Percentiles rank a stretch among this genome's conserved stretches.
Evolutionary conservation across 139 green algal genomes (phyloP).

Genomic region (Parachlorella kessleri): DNA sequence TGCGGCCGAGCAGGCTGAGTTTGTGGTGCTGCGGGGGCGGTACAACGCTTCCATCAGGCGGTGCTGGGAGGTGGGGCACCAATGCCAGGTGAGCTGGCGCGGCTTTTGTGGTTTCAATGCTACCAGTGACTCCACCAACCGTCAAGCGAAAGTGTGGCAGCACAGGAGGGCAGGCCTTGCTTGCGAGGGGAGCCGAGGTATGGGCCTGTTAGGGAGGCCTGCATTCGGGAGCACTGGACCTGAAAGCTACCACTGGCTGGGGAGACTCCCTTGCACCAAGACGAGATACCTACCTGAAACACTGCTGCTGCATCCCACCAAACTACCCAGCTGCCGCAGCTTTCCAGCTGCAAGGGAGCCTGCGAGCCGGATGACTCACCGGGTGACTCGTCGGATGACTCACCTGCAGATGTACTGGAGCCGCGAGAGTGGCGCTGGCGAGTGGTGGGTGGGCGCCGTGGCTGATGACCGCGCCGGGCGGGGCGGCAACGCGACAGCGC

Average conservation of each 20-base stretch:
- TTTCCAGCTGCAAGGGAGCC: conserved; percentile 1
- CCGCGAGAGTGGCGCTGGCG: conserved; percentile 17
- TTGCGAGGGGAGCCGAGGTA: no score
- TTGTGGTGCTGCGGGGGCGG: conserved; percentile 51
- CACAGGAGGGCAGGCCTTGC: not conserved
- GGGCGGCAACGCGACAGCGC: conserved; percentile 1
- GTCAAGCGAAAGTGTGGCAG: not conserved
- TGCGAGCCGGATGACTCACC: no score
- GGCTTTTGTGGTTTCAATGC: not conserved
- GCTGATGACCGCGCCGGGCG: conserved; percentile 3
- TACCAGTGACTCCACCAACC: not conserved
- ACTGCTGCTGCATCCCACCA: not conserved
- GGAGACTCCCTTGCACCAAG: no score
- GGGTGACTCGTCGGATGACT: no score
- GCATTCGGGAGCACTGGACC: no score
- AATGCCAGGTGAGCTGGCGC: conserved; percentile 32
- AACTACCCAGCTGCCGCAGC: not conserved
- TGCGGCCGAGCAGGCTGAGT: conserved; percentile 52
- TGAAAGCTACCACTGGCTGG: no score
- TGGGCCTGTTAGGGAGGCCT: no score
- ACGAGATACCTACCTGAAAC: not conserved
- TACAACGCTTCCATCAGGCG: conserved; percentile 36
- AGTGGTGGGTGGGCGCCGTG: conserved; percentile 45
- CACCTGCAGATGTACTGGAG: conserved; percentile 46
- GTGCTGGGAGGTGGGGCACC: conserved; percentile 38